These are phyloP conservation scores for Pyricularia sp. DNA, from an alignment of 2,329 filamentous ascomycete species.

Conservation along the genomic window DNA sequence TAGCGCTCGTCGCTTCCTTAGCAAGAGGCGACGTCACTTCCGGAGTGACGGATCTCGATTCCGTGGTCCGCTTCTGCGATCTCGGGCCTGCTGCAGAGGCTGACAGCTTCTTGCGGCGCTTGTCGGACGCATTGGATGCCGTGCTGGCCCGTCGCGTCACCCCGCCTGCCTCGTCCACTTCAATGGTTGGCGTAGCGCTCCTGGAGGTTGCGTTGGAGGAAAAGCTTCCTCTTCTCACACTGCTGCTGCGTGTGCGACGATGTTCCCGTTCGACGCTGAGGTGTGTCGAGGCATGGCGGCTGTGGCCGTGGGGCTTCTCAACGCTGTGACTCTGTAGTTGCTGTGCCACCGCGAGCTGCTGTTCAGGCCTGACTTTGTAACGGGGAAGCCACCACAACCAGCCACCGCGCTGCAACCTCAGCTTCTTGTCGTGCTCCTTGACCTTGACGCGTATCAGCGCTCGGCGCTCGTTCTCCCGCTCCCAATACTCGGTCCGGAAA, in stretches of 20 bases:
- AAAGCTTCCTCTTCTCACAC: constrained; percentile 40
- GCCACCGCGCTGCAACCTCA: constrained; percentile 58
- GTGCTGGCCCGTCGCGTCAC: constrained; percentile 34
- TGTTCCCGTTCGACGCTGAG: constrained; percentile 32
- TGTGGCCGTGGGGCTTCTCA: constrained; percentile 23
- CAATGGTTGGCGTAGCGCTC: constrained; percentile 37
- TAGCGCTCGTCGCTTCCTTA: constrained; percentile 29
- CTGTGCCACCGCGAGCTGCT: constrained; percentile 3
- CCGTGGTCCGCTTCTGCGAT: constrained; percentile 31
- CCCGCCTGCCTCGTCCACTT: constrained; percentile 26
- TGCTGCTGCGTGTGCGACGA: constrained; percentile 38
- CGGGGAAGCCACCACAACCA: constrained; percentile 86
- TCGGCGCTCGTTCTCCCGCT: constrained; percentile 86
- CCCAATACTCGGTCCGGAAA: constrained; percentile 93
- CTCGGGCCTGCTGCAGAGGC: constrained; percentile 20
- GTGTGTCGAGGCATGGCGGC: constrained; percentile 33
- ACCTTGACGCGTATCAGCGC: constrained; percentile 62
- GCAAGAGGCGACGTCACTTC: constrained; percentile 45
- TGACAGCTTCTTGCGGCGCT: constrained; percentile 39
- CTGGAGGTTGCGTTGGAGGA: constrained; percentile 35
- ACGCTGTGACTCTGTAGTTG: constrained; percentile 8
- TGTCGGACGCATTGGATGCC: constrained; percentile 36
- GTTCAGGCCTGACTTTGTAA: constrained; percentile 22
- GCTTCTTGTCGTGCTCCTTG: constrained; percentile 55
- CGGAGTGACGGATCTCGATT: constrained; percentile 44